Conservation (phyloP, 805 yeast species). For the Suhomyces kilbournensis region DNA sequence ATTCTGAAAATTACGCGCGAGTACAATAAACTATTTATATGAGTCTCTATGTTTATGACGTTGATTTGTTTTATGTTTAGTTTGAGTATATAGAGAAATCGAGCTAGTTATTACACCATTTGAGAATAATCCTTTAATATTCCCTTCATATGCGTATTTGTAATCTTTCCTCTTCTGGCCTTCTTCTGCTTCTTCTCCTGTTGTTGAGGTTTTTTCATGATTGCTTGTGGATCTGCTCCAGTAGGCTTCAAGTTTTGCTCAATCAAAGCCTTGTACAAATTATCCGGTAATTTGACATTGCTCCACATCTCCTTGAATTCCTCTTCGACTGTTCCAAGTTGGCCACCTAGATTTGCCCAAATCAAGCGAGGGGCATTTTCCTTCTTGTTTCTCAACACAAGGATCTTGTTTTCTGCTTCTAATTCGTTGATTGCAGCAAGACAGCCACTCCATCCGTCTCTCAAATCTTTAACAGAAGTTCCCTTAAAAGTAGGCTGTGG, state of each 20-base stretch:
- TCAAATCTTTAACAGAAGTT: constrained; percentile 70
- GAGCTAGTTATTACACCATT: constrained; percentile 16
- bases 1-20: constrained; percentile 1
- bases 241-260: constrained; percentile 94
- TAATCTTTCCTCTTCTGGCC: constrained; percentile 88
- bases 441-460: constrained; percentile 95
- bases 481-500: constrained; percentile 87
- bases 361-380: constrained; percentile 90
- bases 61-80: not conserved
- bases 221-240: constrained; percentile 94
- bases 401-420: constrained; percentile 71
- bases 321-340: constrained; percentile 66
- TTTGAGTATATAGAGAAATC: not conserved
- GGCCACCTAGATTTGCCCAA: constrained; percentile 85
- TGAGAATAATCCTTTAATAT: constrained; percentile 79
- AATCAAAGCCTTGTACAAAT: constrained; percentile 71
- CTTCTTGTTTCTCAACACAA: constrained; percentile 87
- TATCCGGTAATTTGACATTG: constrained; percentile 75
- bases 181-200: constrained; percentile 80
- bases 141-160: constrained; percentile 96
- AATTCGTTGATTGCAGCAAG: constrained; percentile 71
- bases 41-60: not conserved
- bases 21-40: not conserved
- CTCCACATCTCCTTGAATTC: constrained; percentile 86
- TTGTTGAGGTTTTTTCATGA: constrained; percentile 59